Base-by-base conservation (phyloP, 1,284 basidiomycete genomes). In the Malassezia japonica region DNA sequence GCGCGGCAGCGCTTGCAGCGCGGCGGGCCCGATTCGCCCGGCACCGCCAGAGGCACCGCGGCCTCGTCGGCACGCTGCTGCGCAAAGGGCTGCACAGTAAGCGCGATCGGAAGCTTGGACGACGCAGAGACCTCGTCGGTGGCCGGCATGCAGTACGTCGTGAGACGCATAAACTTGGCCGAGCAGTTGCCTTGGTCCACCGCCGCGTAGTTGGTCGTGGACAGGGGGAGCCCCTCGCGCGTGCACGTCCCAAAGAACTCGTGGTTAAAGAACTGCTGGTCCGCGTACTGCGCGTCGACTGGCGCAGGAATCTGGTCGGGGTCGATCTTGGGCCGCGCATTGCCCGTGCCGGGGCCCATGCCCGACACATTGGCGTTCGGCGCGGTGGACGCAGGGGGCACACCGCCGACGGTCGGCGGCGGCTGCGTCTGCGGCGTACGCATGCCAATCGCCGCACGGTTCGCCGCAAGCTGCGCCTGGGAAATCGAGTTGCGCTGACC, bases 241-340 rank as follows among this genome's bases (percentile, higher is more conserved):
- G 85, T 62, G 83, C 77, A 77, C 4, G 87, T 90, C 74, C 81
- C 78, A 61, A 83, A 90, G 48, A 81, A 77, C 66, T 87, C 82
- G 34, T 81, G 62, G 61, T 87, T 82, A 83, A 88, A 94, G 76
- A 81, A 77, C 50, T 83, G 81, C 64, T 86, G 82, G 77, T 96
- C 92, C 18, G 80, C 76, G 64, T 91, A 85, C 59, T 87, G 83
- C 12, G 83, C 79, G 50, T 87, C 84, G 24, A 89, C 83, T 12
- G 89, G 86, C 7, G 88, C 90, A 6, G 94, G 94, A 42, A 98
- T 84, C 73, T 95, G 89, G 59, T 79, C 81, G 3, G 86, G 84
- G 72, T 95, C 87, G 64, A 98, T 90, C 59, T 84, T 83, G 36
- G 85, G 81, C 37, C 88, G 81, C 27, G 67, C 67, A 52, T 85